Base-by-base conservation (phyloP, 2,329 filamentous ascomycete species). In the Colletotrichum filicis region DNA sequence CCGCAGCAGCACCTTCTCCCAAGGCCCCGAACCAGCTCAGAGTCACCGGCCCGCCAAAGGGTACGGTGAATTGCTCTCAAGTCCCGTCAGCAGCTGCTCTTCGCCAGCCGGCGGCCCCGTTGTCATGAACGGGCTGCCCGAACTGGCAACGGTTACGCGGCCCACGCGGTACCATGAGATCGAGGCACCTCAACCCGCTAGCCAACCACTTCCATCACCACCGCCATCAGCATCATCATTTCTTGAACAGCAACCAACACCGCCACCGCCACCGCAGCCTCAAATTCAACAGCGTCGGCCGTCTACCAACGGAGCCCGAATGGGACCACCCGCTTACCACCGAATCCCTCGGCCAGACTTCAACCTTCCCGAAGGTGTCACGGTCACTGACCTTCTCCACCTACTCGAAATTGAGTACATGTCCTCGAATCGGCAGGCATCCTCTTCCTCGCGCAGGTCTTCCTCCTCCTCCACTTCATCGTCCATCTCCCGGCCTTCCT, bases 271-370 rank as follows among this genome's bases (percentile, higher is more conserved):
- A 60, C 42, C 42, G 16, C 42, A 49, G 16, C 42, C 16, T 4
- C 42, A 49, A 49, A 6, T n/a, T n/a, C 42, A 49, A 22, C 42
- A 19, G 16, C 42, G 42, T 1, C 66, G 53, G 55, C 66, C 42
- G 37, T 37, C 56, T 2, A 22, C 11, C 9, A 35, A 30, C 11
- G 37, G 46, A 11, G 37, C 6, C 35, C 60, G 60, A 19, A 57
- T 19, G n/a, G 68, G 49, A 16, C 32, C 66, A 24, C 59, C 58
- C n/a, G 61, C 56, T 35, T 73, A 73, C 56, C 65, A 59, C 19
- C 66, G 71, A 30, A 73, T 73, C 3, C 46, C 71, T 8, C 66
- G 71, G 16, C 71, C 71, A 1, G 66, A 73, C 19, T 73, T 73
- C 24, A 71, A 46, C 8, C 66, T 73, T 3, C 71, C 71, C 0